A percentile compares a stretch with the other conserved stretches of the same genome.
Evolutionary conservation across 2,329 filamentous ascomycete genomes (phyloP).

Genomic region (Penicillium sp.): DNA sequence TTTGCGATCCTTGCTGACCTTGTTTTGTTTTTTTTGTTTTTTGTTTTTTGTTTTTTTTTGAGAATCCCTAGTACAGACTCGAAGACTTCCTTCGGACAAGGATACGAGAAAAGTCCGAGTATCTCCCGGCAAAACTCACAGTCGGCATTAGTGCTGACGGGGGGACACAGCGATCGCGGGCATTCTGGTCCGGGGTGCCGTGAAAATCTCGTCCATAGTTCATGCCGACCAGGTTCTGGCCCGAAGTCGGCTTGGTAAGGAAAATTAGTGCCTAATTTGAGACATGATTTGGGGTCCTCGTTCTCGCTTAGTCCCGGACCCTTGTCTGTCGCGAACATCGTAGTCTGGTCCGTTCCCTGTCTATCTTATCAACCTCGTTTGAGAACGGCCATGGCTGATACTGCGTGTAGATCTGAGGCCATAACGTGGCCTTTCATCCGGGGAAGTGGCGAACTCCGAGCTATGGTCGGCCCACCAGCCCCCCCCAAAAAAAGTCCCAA

Average conservation of each 20-base stretch:
- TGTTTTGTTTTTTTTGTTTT: too few species aligned
- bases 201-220: not conserved
- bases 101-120: not conserved
- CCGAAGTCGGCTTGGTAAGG: not conserved
- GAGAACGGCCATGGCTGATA: not conserved
- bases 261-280: not conserved
- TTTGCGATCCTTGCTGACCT: too few species aligned
- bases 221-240: constrained; percentile 1
- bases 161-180: not conserved
- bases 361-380: not conserved
- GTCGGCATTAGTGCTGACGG: constrained; percentile 4
- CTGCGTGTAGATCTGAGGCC: not conserved
- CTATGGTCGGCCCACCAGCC: constrained; percentile 7
- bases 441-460: constrained; percentile 27
- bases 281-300: not conserved
- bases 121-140: not conserved
- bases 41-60: too few species aligned
- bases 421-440: constrained; percentile 20
- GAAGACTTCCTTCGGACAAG: too few species aligned
- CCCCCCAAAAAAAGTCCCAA: not conserved
- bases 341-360: not conserved
- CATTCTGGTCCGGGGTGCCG: constrained; percentile 1
- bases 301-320: constrained; percentile 1
- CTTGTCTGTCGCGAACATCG: not conserved
- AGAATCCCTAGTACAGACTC: too few species aligned